A percentile compares a stretch with the other conserved stretches of the same genome.
Evolutionary conservation across 2,329 filamentous ascomycete genomes (phyloP).

Genomic region (Alternaria longipes): DNA sequence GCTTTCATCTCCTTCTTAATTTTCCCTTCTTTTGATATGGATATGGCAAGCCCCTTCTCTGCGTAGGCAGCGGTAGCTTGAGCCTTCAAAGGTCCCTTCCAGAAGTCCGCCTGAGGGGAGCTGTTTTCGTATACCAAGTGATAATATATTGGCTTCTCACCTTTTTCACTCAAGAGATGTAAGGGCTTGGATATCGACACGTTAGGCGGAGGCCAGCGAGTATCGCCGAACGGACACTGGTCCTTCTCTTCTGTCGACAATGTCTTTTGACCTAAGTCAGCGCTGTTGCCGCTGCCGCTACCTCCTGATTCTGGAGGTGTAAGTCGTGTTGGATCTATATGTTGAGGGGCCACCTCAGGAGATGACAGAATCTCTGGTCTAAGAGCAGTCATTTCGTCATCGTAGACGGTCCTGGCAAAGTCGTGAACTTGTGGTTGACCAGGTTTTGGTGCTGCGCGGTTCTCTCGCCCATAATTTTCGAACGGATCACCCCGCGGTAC

Average conservation of each 20-base stretch:
- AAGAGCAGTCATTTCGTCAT: not conserved
- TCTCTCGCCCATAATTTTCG: conserved; percentile 7
- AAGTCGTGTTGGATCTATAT: not conserved
- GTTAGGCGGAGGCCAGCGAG: conserved; percentile 9
- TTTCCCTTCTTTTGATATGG: not conserved
- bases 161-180: not conserved
- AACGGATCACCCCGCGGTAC: conserved; percentile 3
- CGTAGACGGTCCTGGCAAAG: conserved; percentile 1
- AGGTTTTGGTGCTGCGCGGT: conserved; percentile 8
- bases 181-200: conserved; percentile 6
- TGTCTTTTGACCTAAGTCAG: not conserved
- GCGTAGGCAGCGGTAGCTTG: conserved; percentile 1
- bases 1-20: not conserved
- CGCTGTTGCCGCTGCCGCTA: not conserved
- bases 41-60: not conserved
- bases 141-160: conserved; percentile 11
- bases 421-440: not conserved
- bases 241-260: not conserved
- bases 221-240: conserved; percentile 8
- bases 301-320: not conserved
- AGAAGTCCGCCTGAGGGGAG: conserved; percentile 1
- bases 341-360: not conserved
- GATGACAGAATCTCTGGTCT: fast-evolving
- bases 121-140: conserved; percentile 14
- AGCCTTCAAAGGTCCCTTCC: conserved; percentile 1